phyloP scores from a whole-genome alignment of 768 basidiomycete species.

The Collybia nuda region DNA sequence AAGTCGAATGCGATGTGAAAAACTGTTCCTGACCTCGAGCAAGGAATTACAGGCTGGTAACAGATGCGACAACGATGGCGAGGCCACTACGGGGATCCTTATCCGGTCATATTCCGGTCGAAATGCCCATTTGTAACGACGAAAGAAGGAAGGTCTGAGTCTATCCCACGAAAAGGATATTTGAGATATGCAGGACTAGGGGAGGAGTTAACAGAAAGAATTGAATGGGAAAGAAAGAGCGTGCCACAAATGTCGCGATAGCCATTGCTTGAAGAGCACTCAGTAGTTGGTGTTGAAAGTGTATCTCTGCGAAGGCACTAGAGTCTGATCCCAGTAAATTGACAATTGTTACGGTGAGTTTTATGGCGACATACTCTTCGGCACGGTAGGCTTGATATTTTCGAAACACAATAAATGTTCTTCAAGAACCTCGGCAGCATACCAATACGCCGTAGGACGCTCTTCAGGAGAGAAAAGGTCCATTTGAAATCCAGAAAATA shows the following conservation, averaged over 20 bases:
- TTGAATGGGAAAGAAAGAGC: slow-evolving; percentile 13
- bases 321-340: slow-evolving; percentile 29
- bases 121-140: slow-evolving; percentile 82
- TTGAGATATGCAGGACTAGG: slow-evolving; percentile 47
- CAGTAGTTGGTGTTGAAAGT: slow-evolving; percentile 50
- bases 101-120: slow-evolving; percentile 55
- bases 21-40: background rate
- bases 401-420: slow-evolving; percentile 56
- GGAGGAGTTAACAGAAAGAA: background rate
- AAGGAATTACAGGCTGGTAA: background rate
- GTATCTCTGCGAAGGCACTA: slow-evolving; percentile 41
- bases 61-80: no score
- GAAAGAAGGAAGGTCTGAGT: slow-evolving; percentile 54
- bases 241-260: slow-evolving; percentile 52
- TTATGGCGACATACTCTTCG: slow-evolving; percentile 29
- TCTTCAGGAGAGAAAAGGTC: slow-evolving; percentile 72
- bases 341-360: background rate
- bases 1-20: no score
- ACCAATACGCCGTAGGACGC: slow-evolving; percentile 77
- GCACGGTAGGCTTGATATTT: slow-evolving; percentile 36
- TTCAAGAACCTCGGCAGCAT: slow-evolving; percentile 55
- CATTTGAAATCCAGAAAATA: slow-evolving; percentile 76
- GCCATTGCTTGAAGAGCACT: slow-evolving; percentile 59
- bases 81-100: slow-evolving; percentile 37
- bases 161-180: slow-evolving; percentile 49